These are phyloP conservation scores for Dictyostelium capitatum DNA, from an alignment of 78 protist genomes.

Conservation along the genomic window DNA sequence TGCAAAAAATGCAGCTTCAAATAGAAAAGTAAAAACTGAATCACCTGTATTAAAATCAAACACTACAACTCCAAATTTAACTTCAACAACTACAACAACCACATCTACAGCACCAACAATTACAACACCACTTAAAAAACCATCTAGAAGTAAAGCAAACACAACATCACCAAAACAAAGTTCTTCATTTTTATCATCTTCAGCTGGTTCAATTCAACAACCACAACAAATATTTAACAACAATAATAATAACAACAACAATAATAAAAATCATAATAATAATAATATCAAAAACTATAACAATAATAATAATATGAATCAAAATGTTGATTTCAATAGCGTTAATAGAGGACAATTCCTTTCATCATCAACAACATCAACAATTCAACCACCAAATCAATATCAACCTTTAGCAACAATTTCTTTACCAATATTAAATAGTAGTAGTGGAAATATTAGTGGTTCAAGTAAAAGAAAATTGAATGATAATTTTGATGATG, in stretches of 20 bases:
- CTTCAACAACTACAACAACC: conserved; percentile 2
- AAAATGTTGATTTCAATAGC: background rate
- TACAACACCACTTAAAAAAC: conserved; percentile 28
- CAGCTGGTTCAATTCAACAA: conserved; percentile 39
- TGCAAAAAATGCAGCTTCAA: background rate
- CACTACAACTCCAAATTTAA: background rate
- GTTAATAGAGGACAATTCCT: background rate
- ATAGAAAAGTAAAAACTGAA: background rate
- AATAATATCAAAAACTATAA: background rate
- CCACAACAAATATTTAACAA: background rate
- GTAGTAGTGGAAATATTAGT: background rate
- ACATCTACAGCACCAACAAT: conserved; percentile 11
- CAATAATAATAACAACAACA: background rate
- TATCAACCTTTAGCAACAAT: background rate
- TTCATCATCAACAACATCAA: conserved; percentile 35
- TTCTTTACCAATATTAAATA: conserved; percentile 1
- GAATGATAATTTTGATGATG: background rate
- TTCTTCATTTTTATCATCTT: conserved; percentile 58
- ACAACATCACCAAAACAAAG: conserved; percentile 44
- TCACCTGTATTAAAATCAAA: background rate
- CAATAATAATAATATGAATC: background rate
- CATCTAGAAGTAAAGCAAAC: conserved; percentile 22
- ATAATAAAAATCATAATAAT: background rate
- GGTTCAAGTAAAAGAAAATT: background rate
- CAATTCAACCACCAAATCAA: background rate